Evolutionary conservation across 805 yeast species (phyloP), one percentile per base, ranked within the genome.

Genomic region (Kluyveromyces nonfermentans): DNA sequence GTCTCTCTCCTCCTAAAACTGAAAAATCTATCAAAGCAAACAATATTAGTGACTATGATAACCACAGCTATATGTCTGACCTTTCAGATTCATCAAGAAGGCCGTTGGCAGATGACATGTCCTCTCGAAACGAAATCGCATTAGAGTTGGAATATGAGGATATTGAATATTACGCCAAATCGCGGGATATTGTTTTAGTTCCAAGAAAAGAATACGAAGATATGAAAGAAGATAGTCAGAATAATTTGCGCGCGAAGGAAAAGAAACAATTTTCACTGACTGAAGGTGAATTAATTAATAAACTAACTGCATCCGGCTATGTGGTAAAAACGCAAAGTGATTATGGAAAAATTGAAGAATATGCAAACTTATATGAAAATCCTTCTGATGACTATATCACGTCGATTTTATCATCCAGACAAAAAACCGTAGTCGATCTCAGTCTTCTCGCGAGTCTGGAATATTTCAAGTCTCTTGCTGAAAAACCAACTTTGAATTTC

Each of bases 101-200:
- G 30, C 49, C 49, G 4, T 28, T 46, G 14, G 28, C 35, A n/a
- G 34, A 35, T 7, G 36, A 42, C 4, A 14, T 20, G 16, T 42
- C 37, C 19, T 22, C 48, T 30, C 41, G 21, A 12, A 35, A 22
- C 12, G 44, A 33, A 14, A 20, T 30, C 5, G 17, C 8, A 14
- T 15, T 12, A 14, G 35, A 39, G 1, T 42, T 58, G 12, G 42
- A 60, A 1, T 46, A 51, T 17, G 47, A 42, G 4, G 60, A 59
- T n/a, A 54, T 65, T 15, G 55, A 62, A 41, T 40, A 51, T 8
- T 65, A 60, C 43, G 69, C 67, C 6, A 48, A 53, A 8, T 45
- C 49, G 19, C 58, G 63, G 42, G 51, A 55, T 14, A 40, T 65
- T 38, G 59, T 63, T 1, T 25, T 62, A n/a, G 35, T 62, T 7